phyloP scores from a whole-genome alignment of 257 asterid species.

The Prunella vulgaris region DNA sequence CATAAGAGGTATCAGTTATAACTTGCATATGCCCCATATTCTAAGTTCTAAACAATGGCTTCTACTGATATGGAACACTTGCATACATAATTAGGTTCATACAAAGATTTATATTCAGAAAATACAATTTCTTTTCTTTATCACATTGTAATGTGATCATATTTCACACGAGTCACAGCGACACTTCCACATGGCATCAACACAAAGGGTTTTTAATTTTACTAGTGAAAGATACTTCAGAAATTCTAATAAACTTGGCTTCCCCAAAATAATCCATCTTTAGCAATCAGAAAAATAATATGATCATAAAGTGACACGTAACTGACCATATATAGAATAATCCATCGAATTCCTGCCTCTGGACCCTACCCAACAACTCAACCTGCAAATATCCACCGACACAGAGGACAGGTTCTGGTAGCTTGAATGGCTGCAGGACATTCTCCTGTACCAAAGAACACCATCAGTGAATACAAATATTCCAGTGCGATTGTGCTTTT shows the following conservation, averaged over 20 bases:
- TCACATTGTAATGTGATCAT: not conserved
- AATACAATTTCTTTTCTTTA: not conserved
- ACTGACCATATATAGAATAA: slow-evolving; percentile 72
- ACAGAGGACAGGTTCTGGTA: slow-evolving; percentile 76
- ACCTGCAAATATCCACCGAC: slow-evolving; percentile 71
- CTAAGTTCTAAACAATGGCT: not conserved
- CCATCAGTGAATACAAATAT: not conserved
- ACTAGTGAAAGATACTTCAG: not conserved
- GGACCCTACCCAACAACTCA: slow-evolving; percentile 68
- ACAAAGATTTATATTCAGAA: not conserved
- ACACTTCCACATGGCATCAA: not conserved
- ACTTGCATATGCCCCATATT: not conserved
- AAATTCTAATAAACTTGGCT: not conserved
- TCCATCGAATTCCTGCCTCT: slow-evolving; percentile 58
- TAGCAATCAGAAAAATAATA: not conserved
- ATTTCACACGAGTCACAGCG: not conserved
- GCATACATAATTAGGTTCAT: not conserved
- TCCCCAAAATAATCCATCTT: not conserved
- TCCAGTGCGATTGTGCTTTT: not conserved
- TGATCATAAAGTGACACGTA: not conserved
- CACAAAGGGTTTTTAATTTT: not conserved
- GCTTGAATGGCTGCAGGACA: slow-evolving; percentile 65
- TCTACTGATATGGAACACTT: not conserved
- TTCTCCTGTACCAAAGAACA: slow-evolving; percentile 50
- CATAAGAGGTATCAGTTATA: not conserved